Conservation (phyloP, 305 asterid species). For the Fraxinus baroniana region DNA sequence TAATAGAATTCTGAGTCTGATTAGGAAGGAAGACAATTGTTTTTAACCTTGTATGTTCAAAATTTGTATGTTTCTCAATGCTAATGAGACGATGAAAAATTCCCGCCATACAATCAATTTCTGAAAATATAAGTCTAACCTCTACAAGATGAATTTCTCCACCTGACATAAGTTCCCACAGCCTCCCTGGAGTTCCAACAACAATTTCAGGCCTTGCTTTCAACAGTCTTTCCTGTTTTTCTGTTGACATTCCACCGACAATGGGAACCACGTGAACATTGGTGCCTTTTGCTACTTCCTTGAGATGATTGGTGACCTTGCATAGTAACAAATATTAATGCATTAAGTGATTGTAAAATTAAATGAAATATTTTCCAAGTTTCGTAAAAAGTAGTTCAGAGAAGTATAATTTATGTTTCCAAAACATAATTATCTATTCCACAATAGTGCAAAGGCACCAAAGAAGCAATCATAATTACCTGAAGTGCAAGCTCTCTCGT, state of each 20-base stretch:
- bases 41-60: background rate
- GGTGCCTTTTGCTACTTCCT: slow-evolving; percentile 61
- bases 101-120: slow-evolving; percentile 8
- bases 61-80: slow-evolving; percentile 11
- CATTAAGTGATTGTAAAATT: slow-evolving; percentile 1
- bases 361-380: slow-evolving; percentile 15
- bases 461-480: slow-evolving; percentile 42
- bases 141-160: slow-evolving; percentile 83
- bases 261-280: slow-evolving; percentile 71
- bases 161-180: slow-evolving; percentile 96
- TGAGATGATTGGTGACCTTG: slow-evolving; percentile 91
- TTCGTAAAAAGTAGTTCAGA: background rate
- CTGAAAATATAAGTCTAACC: slow-evolving; percentile 45
- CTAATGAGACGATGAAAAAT: slow-evolving; percentile 5
- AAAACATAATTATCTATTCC: slow-evolving; percentile 7
- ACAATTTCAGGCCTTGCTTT: slow-evolving; percentile 90
- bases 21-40: background rate
- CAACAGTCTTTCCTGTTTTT: slow-evolving; percentile 92
- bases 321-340: slow-evolving; percentile 15
- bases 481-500: slow-evolving; percentile 99
- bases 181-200: slow-evolving; percentile 97
- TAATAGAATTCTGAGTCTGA: slow-evolving; percentile 4
- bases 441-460: slow-evolving; percentile 8
- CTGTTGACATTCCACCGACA: slow-evolving; percentile 94
- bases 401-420: background rate